A percentile compares a stretch with the other conserved stretches of the same genome.
Conservation (phyloP, 768 basidiomycete species). For the Hericium coralloides region DNA sequence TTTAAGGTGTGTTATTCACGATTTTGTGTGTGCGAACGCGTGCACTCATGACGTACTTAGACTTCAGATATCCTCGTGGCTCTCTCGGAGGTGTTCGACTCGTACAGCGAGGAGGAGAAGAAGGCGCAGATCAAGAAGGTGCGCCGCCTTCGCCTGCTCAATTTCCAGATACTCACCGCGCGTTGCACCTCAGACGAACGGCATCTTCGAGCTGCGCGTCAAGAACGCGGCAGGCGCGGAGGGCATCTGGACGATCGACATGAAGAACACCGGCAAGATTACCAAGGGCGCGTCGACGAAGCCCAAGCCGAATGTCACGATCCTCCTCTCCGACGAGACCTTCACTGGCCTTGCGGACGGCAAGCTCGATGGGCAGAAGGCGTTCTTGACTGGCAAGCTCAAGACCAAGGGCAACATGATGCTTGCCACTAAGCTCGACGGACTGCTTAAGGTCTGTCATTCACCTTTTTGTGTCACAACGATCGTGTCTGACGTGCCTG, state of each 20-base stretch:
- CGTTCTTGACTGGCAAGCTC: conserved; percentile 91
- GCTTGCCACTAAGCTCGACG: conserved; percentile 87
- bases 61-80: conserved; percentile 55
- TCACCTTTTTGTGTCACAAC: not conserved
- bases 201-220: conserved; percentile 79
- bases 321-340: conserved; percentile 70
- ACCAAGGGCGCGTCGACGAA: conserved; percentile 47
- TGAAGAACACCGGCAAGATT: conserved; percentile 76
- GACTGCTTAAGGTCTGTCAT: conserved; percentile 61
- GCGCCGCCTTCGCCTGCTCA: not conserved
- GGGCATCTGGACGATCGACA: conserved; percentile 84
- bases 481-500: not conserved
- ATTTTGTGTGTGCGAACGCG: not conserved
- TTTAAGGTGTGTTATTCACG: conserved; percentile 3
- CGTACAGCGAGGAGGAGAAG: conserved; percentile 53
- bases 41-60: conserved; percentile 25
- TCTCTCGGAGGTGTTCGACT: conserved; percentile 43
- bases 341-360: conserved; percentile 63
- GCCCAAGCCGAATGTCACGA: conserved; percentile 70
- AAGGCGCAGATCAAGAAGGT: conserved; percentile 71
- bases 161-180: not conserved
- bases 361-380: conserved; percentile 88
- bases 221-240: conserved; percentile 65
- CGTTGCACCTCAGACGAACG: conserved; percentile 46
- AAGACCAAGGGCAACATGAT: conserved; percentile 92